Evolutionary conservation across 495 filamentous ascomycete species (phyloP), one percentile per base, ranked within the genome.

Genomic region (Corynascus novoguineensis): DNA sequence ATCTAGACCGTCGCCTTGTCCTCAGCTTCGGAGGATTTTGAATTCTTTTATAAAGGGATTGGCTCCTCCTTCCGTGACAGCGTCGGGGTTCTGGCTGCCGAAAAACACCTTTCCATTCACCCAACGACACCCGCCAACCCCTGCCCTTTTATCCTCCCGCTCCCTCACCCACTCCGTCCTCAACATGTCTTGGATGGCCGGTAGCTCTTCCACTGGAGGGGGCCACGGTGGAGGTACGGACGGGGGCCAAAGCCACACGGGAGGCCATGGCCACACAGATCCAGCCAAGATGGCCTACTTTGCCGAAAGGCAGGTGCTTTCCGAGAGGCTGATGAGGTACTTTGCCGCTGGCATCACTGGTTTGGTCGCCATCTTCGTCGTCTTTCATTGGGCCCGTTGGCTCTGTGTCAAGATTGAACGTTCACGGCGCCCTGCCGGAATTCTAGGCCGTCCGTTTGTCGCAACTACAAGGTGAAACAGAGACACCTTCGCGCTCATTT

Each of bases 351-450:
- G 68, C 19, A 64, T 81, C 5, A 68, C 67, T 46, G 72, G 72
- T 7, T 70, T 83, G n/a, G 73, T 81, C 17, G 74, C 63, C 37
- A 38, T 81, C 48, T 81, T 81, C 60, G 71, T 77, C 17, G n/a
- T 81, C 37, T 68, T 71, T 35, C 77, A 79, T 52, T 79, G 75
- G 76, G 50, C 69, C 15, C 69, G 71, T 21, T 67, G 69, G 58
- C n/a, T 69, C 4, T 61, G 60, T 28, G 63, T 62, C 12, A 64
- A 55, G 35, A n/a, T 61, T 11, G 60, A 62, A 44, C 41, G 54
- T 17, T 64, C 64, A 1, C 62, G 47, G 31, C 60, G 59, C 25
- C 38, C 54, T 2, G 38, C 54, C 1, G 52, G 64, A 15, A 19
- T 41, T 4, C 17, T 69, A 12, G 57, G 60, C 8, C 59, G 55